Conservation (phyloP, 2,329 filamentous ascomycete genomes). For the Colletotrichum simmondsii region DNA sequence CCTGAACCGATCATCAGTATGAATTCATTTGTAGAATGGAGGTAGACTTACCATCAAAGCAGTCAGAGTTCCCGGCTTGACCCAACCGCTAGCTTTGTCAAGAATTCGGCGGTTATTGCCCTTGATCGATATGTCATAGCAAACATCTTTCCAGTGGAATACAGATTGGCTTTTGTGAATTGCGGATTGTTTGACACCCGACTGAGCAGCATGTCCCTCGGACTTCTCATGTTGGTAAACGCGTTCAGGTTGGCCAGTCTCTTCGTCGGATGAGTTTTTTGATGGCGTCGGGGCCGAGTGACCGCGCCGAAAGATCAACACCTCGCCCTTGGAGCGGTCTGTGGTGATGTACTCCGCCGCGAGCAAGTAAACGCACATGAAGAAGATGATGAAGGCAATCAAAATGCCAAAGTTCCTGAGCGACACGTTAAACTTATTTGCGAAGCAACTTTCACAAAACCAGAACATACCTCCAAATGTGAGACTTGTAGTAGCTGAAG, state of each 20-base stretch:
- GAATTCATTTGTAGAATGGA: slow-evolving; percentile 64
- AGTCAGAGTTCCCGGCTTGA: slow-evolving; percentile 74
- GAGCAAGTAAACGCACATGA: slow-evolving; percentile 58
- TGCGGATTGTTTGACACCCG: neutral
- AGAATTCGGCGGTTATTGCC: slow-evolving; percentile 72
- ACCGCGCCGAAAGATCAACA: slow-evolving; percentile 67
- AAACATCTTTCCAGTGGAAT: slow-evolving; percentile 75
- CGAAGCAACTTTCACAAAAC: neutral
- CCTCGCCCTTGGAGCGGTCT: slow-evolving; percentile 68
- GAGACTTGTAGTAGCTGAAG: slow-evolving; percentile 54
- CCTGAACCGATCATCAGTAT: neutral
- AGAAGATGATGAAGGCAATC: slow-evolving; percentile 60
- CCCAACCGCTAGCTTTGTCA: slow-evolving; percentile 75
- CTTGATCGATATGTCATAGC: slow-evolving; percentile 74
- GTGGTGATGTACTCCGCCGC: slow-evolving; percentile 57
- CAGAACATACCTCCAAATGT: slow-evolving; percentile 53
- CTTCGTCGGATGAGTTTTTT: neutral
- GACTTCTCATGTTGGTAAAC: neutral
- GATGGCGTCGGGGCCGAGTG: neutral
- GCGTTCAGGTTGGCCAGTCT: neutral
- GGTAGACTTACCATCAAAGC: slow-evolving; percentile 73
- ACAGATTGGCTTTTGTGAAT: slow-evolving; percentile 64
- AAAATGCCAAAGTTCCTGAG: slow-evolving; percentile 69
- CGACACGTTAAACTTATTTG: slow-evolving; percentile 44
- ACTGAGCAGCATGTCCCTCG: slow-evolving; percentile 30